Evolutionary conservation across 23 red algal species (phyloP), one percentile per base, ranked within the genome.

Genomic region (Agarophyton chilense): DNA sequence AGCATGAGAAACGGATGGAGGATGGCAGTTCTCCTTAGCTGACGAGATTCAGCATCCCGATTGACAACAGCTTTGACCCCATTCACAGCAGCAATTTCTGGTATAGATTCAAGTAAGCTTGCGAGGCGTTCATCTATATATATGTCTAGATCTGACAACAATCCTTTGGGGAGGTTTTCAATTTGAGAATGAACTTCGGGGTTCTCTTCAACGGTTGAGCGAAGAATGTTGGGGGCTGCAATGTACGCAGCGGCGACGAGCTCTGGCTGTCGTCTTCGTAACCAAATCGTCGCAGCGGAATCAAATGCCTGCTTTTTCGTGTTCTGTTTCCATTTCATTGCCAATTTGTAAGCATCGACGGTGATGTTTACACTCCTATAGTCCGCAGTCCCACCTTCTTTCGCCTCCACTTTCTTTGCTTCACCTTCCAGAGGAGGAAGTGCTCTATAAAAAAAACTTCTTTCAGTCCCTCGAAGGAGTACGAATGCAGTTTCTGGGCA

Each of bases 61-160:
- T 74, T 25, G 21, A 21, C 22, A 29, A 46, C 29, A 28, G 8
- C 0, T 19, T 12, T 74, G 68, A 74, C 43, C 4, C 68, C 68
- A 26, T 74, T 46, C 5, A 74, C 68, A 40, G 45, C 68, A 5
- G 68, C 68, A 49, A 74, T 74, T 74, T 74, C 68, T 47, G 40
- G 68, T 14, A 46, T 49, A 47, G 68, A 74, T 47, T 49, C 68
- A 4, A 74, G 41, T 39, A 74, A 74, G 0, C 68, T 21, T 0
- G 68, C 40, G 16, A 74, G 68, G 33, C 47, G 1, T 0, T 18
- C 41, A 74, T 74, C 68, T 43, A 74, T 74, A 46, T 18, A 49
- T 46, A 4, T 7, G 25, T 74, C 68, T 49, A 74, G 33, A 18
- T 26, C 40, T 4, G 68, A 74, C 22, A 10, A 43, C 47, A 74